A percentile compares a stretch with the other conserved stretches of the same genome.
These are phyloP conservation scores for Malus orientalis DNA, from an alignment of 306 rosid genomes.

Conservation along the genomic window DNA sequence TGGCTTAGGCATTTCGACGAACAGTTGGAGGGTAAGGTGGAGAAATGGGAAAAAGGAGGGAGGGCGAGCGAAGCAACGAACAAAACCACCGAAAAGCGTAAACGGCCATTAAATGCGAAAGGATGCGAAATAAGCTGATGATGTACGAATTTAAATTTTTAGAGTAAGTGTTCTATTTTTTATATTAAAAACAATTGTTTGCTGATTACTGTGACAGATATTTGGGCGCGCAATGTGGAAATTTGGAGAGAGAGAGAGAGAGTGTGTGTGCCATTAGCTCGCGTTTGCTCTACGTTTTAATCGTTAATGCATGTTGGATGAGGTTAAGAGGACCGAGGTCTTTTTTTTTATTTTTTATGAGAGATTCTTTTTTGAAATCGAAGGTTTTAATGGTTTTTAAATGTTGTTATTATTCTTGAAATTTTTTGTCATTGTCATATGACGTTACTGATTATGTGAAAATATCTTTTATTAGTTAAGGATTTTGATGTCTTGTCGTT, in stretches of 20 bases:
- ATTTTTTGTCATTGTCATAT: too few species aligned
- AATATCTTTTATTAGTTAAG: too few species aligned
- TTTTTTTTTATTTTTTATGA: too few species aligned
- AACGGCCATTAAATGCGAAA: background rate
- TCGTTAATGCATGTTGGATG: background rate
- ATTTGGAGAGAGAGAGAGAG: background rate
- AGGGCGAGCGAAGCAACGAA: constrained; percentile 14
- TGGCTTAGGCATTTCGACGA: constrained; percentile 93
- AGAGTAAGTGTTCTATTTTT: background rate
- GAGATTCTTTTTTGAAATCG: background rate
- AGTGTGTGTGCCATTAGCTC: background rate
- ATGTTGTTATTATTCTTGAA: too few species aligned
- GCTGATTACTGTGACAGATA: background rate
- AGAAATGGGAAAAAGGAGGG: background rate
- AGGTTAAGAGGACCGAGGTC: background rate
- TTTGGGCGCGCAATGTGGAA: background rate
- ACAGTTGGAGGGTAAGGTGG: constrained; percentile 22
- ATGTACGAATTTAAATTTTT: background rate
- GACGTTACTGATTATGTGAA: too few species aligned
- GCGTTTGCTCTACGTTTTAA: background rate
- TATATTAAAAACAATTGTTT: too few species aligned
- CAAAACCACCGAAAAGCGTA: constrained; percentile 4
- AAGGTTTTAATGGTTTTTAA: background rate
- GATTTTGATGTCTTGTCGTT: too few species aligned
- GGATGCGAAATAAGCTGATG: background rate